Conservation (phyloP, 2,329 filamentous ascomycete species). For the Zymoseptoria ardabiliae region DNA sequence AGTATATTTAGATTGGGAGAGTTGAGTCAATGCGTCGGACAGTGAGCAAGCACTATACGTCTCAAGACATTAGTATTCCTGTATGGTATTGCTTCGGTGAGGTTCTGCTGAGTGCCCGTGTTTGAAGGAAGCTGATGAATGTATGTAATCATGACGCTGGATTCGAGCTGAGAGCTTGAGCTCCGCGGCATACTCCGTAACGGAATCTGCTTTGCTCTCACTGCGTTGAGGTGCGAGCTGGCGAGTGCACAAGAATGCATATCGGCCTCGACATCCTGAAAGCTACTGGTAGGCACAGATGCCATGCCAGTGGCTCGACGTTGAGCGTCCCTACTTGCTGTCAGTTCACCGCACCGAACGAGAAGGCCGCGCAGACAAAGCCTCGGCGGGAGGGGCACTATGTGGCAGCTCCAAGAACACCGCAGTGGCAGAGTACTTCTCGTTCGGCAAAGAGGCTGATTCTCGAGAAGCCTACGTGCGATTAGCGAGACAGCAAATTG, state of each 20-base stretch:
- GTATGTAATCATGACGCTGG: background rate
- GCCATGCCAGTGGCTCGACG: background rate
- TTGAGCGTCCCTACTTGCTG: background rate
- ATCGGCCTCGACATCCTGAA: background rate
- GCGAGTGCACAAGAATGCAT: background rate
- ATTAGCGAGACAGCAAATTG: too few relatives aligned
- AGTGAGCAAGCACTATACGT: background rate
- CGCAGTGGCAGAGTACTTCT: too few relatives aligned
- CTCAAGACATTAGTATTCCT: background rate
- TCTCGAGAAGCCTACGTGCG: too few relatives aligned
- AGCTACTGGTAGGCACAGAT: background rate
- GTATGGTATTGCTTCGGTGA: too few relatives aligned
- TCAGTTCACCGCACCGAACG: too few relatives aligned
- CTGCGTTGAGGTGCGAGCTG: background rate
- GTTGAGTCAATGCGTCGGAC: background rate
- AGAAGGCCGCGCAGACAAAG: too few relatives aligned
- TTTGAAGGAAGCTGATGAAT: background rate
- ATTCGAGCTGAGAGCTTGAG: background rate
- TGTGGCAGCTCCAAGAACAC: too few relatives aligned
- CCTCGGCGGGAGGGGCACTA: too few relatives aligned
- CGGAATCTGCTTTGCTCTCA: background rate
- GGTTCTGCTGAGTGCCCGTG: too few relatives aligned
- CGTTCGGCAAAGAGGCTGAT: too few relatives aligned
- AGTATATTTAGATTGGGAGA: background rate
- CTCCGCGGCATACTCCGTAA: background rate